phyloP scores from a whole-genome alignment of 768 basidiomycete genomes.

The Roridomyces roridus region DNA sequence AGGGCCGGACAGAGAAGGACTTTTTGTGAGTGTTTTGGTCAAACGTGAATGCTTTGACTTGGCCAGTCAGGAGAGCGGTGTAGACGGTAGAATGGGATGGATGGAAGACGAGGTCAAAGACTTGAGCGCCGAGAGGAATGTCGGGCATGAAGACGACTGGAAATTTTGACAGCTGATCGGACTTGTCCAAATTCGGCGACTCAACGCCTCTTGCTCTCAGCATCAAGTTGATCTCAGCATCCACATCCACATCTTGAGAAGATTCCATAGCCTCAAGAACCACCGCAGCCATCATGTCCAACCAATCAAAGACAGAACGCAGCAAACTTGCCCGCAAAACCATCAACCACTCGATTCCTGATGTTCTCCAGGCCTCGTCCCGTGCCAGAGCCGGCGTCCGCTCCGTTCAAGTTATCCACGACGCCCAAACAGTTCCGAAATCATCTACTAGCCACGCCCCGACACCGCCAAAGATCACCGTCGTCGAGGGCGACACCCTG shows the following conservation, averaged over 20 bases:
- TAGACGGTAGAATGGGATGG: constrained; percentile 76
- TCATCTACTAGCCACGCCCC: background rate
- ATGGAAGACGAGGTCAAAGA: constrained; percentile 92
- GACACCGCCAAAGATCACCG: constrained; percentile 11
- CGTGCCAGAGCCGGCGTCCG: constrained; percentile 21
- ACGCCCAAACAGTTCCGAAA: background rate
- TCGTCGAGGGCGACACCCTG: constrained; percentile 27
- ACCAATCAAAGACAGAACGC: constrained; percentile 17
- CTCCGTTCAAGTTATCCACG: constrained; percentile 19
- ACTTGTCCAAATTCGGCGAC: too few relatives aligned
- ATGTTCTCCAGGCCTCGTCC: constrained; percentile 22
- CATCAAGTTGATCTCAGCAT: too few relatives aligned
- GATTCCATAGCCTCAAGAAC: background rate
- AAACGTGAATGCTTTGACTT: constrained; percentile 83
- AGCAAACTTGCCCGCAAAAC: constrained; percentile 25
- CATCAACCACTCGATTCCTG: constrained; percentile 23
- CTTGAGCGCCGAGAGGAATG: constrained; percentile 75
- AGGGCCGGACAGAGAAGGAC: constrained; percentile 70
- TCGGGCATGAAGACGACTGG: constrained; percentile 59
- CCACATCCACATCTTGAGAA: background rate
- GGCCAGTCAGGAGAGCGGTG: constrained; percentile 79
- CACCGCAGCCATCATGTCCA: background rate
- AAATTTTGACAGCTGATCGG: too few relatives aligned
- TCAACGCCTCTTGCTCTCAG: too few relatives aligned
- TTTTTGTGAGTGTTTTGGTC: constrained; percentile 65